Conservation (phyloP, 257 asterid genomes). For the Eucommia ulmoides region DNA sequence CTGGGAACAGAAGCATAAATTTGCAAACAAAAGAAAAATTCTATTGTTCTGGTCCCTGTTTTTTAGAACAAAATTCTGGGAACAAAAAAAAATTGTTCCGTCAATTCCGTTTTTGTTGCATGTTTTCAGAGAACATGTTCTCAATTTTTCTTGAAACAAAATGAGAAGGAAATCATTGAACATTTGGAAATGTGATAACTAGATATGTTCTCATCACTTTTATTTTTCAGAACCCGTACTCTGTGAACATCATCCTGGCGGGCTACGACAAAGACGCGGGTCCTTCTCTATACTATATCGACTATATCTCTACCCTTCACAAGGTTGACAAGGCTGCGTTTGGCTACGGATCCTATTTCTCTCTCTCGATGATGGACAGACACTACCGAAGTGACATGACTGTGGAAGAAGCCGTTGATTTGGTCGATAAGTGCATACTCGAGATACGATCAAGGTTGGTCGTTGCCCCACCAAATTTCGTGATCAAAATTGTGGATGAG, state of each 20-base stretch:
- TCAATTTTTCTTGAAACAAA: no score
- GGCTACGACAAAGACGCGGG: constrained; percentile 91
- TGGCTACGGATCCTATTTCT: constrained; percentile 88
- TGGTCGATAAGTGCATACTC: constrained; percentile 64
- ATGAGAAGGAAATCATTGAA: no score
- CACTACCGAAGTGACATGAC: constrained; percentile 79
- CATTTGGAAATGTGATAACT: no score
- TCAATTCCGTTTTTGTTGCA: no score
- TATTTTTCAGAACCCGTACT: constrained; percentile 59
- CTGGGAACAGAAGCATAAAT: no score
- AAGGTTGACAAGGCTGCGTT: constrained; percentile 87
- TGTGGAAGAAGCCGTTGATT: constrained; percentile 70
- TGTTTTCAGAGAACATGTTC: no score
- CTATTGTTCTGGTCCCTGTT: no score
- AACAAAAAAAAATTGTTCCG: no score
- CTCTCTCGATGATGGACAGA: constrained; percentile 89
- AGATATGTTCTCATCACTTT: no score
- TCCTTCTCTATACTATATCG: constrained; percentile 74
- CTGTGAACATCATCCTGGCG: constrained; percentile 73
- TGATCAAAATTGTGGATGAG: background rate
- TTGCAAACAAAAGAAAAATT: no score
- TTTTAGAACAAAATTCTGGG: no score
- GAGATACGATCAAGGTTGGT: constrained; percentile 22
- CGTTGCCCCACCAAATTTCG: background rate
- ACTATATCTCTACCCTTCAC: constrained; percentile 83